Conservation (phyloP, 2,329 filamentous ascomycete species). For the Triangularia setosa region DNA sequence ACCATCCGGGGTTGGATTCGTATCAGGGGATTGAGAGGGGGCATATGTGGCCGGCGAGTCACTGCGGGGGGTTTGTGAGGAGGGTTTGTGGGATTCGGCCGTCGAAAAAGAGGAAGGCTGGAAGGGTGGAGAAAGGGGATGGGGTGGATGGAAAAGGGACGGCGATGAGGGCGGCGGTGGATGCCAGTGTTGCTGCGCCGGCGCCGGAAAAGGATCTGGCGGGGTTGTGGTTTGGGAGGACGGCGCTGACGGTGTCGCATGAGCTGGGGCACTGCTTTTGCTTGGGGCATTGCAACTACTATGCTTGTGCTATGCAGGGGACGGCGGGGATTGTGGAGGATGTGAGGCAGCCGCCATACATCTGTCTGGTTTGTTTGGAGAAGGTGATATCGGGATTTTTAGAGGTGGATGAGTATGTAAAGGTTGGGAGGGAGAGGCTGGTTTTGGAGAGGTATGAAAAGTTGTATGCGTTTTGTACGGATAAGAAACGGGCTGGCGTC, state of each 20-base stretch:
- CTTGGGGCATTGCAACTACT: slow-evolving; percentile 62
- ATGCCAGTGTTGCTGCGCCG: neutral
- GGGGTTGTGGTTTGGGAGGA: slow-evolving; percentile 54
- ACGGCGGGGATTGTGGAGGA: slow-evolving; percentile 56
- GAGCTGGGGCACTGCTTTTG: slow-evolving; percentile 66
- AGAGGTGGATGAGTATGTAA: slow-evolving; percentile 23
- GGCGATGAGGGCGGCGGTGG: slow-evolving; percentile 28
- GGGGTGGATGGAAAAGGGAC: slow-evolving; percentile 23
- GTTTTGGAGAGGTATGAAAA: neutral
- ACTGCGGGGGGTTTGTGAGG: slow-evolving; percentile 52
- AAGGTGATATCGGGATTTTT: slow-evolving; percentile 44
- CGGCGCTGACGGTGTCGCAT: slow-evolving; percentile 57
- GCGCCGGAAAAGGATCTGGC: slow-evolving; percentile 26
- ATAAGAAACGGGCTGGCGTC: slow-evolving; percentile 33
- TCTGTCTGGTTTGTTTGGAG: slow-evolving; percentile 56
- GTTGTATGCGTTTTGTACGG: slow-evolving; percentile 35
- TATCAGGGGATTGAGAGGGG: slow-evolving; percentile 36
- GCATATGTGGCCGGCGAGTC: slow-evolving; percentile 63
- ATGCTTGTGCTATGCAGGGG: slow-evolving; percentile 62
- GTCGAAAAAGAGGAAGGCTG: slow-evolving; percentile 1
- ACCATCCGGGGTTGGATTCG: slow-evolving; percentile 50
- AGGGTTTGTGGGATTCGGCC: slow-evolving; percentile 28
- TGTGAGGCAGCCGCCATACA: slow-evolving; percentile 57
- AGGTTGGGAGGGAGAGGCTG: slow-evolving; percentile 27
- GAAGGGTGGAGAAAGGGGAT: neutral